A percentile compares a stretch with the other conserved stretches of the same genome.
Evolutionary conservation across 371 early-diverging fungal genomes (phyloP).

Genomic region (Mortierella sp.): DNA sequence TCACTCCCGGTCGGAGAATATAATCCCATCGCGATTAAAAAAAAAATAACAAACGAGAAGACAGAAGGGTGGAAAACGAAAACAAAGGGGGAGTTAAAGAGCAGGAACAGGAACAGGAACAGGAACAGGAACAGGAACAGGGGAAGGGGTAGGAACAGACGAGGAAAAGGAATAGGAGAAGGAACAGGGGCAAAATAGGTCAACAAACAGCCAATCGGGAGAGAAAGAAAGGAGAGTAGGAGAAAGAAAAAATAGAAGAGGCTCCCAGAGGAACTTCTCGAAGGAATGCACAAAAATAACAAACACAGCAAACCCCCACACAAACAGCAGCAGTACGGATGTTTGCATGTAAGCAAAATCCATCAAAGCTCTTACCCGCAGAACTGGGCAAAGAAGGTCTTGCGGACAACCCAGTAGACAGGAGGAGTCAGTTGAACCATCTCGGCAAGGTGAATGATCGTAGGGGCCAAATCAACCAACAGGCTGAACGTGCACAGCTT

Average conservation of each 20-base stretch:
- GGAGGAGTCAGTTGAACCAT: slow-evolving; percentile 65
- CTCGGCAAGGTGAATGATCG: slow-evolving; percentile 73
- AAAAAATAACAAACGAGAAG: background rate
- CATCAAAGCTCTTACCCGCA: slow-evolving; percentile 73
- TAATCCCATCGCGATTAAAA: slow-evolving; percentile 11
- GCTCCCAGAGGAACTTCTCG: background rate
- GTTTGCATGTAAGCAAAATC: too few species aligned
- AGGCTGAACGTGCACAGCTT: slow-evolving; percentile 75
- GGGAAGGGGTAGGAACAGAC: background rate
- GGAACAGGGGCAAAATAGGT: background rate
- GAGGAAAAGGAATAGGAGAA: background rate
- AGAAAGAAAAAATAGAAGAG: background rate
- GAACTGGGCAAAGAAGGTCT: slow-evolving; percentile 92
- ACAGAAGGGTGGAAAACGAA: background rate
- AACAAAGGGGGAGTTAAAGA: background rate
- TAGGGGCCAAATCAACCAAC: slow-evolving; percentile 78
- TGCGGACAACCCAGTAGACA: slow-evolving; percentile 77
- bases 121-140: background rate
- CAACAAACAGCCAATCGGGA: background rate
- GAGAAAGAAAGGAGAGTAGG: background rate
- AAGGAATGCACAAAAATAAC: background rate
- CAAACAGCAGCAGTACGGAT: background rate
- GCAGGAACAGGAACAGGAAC: background rate
- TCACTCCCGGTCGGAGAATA: slow-evolving; percentile 2
- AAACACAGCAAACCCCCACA: too few species aligned